Conservation (phyloP, 2,329 filamentous ascomycete genomes). For the Alternaria hordeiaustralica region DNA sequence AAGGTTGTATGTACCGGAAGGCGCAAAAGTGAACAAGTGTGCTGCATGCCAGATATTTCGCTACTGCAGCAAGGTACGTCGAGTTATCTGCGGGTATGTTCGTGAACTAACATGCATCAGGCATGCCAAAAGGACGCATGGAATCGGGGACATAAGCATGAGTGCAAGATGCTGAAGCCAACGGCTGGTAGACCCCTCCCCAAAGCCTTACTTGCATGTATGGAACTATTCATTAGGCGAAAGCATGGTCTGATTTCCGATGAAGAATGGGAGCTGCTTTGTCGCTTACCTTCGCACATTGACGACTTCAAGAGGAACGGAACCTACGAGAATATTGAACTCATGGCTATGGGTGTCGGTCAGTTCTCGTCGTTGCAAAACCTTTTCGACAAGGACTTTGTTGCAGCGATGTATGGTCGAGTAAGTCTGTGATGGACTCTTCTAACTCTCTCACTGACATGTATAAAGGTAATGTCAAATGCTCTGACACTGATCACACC, state of each 20-base stretch:
- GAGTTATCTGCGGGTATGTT: not conserved
- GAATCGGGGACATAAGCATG: conserved; percentile 64
- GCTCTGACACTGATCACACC: conserved; percentile 63
- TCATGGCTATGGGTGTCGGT: conserved; percentile 62
- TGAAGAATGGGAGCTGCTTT: conserved; percentile 53
- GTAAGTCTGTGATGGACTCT: conserved; percentile 29
- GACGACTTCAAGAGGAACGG: conserved; percentile 53
- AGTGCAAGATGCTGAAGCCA: conserved; percentile 61
- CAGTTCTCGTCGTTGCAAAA: conserved; percentile 58
- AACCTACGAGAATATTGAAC: conserved; percentile 55
- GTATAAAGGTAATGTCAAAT: conserved; percentile 58
- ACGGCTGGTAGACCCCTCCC: conserved; percentile 56
- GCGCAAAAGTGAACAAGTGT: conserved; percentile 58
- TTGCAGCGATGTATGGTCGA: conserved; percentile 54
- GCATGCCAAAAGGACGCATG: conserved; percentile 66
- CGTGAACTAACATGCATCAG: conserved; percentile 42
- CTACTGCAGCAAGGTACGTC: conserved; percentile 65
- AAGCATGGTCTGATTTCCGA: conserved; percentile 47
- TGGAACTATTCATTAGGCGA: conserved; percentile 60
- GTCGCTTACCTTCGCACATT: conserved; percentile 57
- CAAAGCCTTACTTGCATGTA: conserved; percentile 61
- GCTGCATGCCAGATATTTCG: conserved; percentile 63
- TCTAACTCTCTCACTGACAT: conserved; percentile 26
- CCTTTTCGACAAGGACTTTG: conserved; percentile 51
- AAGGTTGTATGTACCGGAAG: conserved; percentile 41